Evolutionary conservation across 129 eudicot genomes (phyloP), one percentile per base, ranked within the genome.

Genomic region (Tagetes erecta): DNA sequence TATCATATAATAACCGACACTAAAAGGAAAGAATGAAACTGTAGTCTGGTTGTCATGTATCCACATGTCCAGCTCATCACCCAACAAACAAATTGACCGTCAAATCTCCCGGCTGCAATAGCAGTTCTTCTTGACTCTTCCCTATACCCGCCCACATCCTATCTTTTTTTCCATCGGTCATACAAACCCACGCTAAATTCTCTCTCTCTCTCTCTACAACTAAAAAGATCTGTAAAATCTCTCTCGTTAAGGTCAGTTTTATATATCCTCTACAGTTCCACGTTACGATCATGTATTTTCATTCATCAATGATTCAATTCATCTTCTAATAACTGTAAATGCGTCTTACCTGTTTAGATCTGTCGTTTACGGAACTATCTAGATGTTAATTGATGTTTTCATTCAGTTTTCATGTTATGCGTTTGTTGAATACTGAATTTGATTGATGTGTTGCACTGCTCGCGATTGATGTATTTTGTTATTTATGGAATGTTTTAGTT

Each of bases 21-120:
- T 20, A 8, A 50, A 55, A 55, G 62, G 62, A 6, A 55, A 55
- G 2, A 27, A 55, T 55, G 2, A 27, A 55, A 52, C 58, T 52
- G 58, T 52, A 52, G n/a, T 13, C 30, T 2, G 9, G 62, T 55
- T 55, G 35, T 27, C 35, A 55, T 55, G 64, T 31, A 57, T 56
- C 12, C 63, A 56, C 63, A 56, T 56, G 63, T 57, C 64, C 64
- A 57, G 64, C 64, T 57, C 64, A 57, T 12, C 64, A 56, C 30
- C 38, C 30, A 30, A 57, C 27, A 20, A 20, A 20, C 27, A 20
- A 20, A 20, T 20, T 20, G 5, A 57, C 64, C 64, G 38, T 57
- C 64, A 57, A 57, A 57, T 2, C 1, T 57, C 33, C 64, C 64
- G 64, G 37, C 64, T 8, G 27, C 27, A 20, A 20, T 14, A 49